Base-by-base conservation (phyloP, 2,329 filamentous ascomycete species). In the Chaetomium globosum region DNA sequence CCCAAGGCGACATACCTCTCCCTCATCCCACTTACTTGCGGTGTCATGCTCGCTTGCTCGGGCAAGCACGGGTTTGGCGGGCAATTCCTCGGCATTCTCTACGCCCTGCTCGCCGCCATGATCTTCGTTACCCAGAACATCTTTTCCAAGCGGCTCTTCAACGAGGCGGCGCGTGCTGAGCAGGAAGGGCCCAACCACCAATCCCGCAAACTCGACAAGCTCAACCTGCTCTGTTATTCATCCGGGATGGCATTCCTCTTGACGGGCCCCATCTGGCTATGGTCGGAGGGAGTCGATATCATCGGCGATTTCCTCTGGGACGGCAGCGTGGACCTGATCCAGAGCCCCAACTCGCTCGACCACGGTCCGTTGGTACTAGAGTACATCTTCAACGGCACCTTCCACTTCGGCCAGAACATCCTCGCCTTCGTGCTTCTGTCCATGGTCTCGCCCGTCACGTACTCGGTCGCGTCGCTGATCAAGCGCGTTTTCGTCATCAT, bases 61-160 rank as follows among this genome's bases (percentile, higher is more conserved):
- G 91, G 93, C 13, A 92, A 93, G 74, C 80, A 82, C 51, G 78
- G 78, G 6, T 93, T 96, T 72, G 89, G 87, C 26, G 94, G 91
- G 33, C 93, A 99, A 74, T 85, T 97, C 68, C 84, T 95, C 59
- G 95, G 95, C n/a, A 90, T 99, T 21, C 73, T 94, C 12, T 94
- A 93, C 73, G 93, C 95, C 3, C 89, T 99, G 46, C 81, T 92
- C 39, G 93, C 92, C n/a, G 92, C 95, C 8, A 81, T 98, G 63
- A 90, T 98, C 69, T 99, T 99, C 74, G 95, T 99, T 43, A 95
- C 93, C 0, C 95, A 99, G 75, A 99, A 99, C 75, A 99, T 99
- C 64, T 96, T 97, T 70, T 98, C 94, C 23, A 99, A 99, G 79
- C 92, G 92, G 70, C 87, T 99, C 10, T 99, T 99, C 82, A 99